Base-by-base conservation (phyloP, 2,329 filamentous ascomycete species). In the Pestalotiopsis sp. region DNA sequence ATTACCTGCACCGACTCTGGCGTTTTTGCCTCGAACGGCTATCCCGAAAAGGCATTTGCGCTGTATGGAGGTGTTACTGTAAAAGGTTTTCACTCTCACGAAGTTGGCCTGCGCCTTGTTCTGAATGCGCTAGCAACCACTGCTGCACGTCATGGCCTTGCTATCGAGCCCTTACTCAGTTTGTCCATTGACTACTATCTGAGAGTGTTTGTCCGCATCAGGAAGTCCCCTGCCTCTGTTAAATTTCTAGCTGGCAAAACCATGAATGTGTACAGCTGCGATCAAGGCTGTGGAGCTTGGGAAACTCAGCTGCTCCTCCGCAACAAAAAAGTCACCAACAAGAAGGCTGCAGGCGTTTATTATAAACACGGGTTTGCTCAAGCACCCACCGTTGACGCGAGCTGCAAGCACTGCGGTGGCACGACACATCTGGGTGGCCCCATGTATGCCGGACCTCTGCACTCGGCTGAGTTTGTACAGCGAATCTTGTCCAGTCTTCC, bases 1-100 rank as follows among this genome's bases (percentile, higher is more conserved):
- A 92, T 99, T 4, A 99, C 96, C 1, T 99, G 96, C 81, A 99
- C 96, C 0, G 96, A 99, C 79, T 95, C 95, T 11, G 94, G 93
- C 11, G 94, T 99, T 2, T 99, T 95, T 87, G 95, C 95, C 1
- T 97, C 95, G 0, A 93, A 94, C 74, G 94, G 95, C 68, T 99
- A 98, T 77, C 91, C 93, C 2, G 96, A 99, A 79, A 99, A 99
- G 84, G 90, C 94, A 3, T 99, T 91, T 79, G 91, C 95, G 1
- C 85, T 97, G n/a, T 99, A 99, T 76, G 96, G 96, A 3, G 96
- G 96, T 41, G 84, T 95, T 17, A 94, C 96, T 0, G 83, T 95
- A 70, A 97, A 97, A 81, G 95, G 94, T 0, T 85, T 88, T 64
- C 91, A 94, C 76, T 95, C 92, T 27, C 96, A 99, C 74, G 96